Base-by-base conservation (phyloP, 768 basidiomycete species). In the Lentinus tigrinus region DNA sequence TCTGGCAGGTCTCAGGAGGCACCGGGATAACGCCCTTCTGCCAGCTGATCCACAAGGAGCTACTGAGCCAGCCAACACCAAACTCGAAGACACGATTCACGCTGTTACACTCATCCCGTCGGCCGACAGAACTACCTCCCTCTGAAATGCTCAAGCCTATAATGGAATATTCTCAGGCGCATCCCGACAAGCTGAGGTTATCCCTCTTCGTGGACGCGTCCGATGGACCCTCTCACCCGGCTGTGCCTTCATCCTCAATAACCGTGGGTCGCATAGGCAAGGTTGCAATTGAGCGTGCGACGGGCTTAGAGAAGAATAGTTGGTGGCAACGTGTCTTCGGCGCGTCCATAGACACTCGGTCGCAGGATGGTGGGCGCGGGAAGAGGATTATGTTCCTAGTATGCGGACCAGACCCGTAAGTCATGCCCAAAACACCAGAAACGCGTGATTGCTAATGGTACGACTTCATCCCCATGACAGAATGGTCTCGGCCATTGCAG, bases 21-120 rank as follows among this genome's bases (percentile, higher is more conserved):
- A 94, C 92, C 4, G 92, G 93, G 27, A 86, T 94, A 48, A 88
- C 92, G 16, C 93, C 92, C 3, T 93, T 94, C 69, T 85, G 84
- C 65, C 92, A 94, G 67, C 77, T 94, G 19, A 76, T 93, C 57
- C 79, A 88, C 65, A 72, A 72, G 7, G 65, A 81, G 14, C 82
- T 91, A 42, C 72, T 66, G 39, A 72, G 19, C 57, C 64, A 61
- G 39, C 60, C 24, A 17, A 54, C 56, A 8, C 43, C 47, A 16
- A 50, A 23, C 3, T 60, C 73, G 21, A 70, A 68, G 27, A 84
- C 88, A 44, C 84, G 81, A 2, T 88, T 88, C 67, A 91, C 85
- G 0, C 71, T 94, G 4, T 74, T 94, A 24, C 92, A 94, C 61
- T 83, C 84, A 9, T 91, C 89, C 11, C 80, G 75, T 36, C 79